Base-by-base conservation (phyloP, 345 rosid species). In the Aquilaria sinensis region DNA sequence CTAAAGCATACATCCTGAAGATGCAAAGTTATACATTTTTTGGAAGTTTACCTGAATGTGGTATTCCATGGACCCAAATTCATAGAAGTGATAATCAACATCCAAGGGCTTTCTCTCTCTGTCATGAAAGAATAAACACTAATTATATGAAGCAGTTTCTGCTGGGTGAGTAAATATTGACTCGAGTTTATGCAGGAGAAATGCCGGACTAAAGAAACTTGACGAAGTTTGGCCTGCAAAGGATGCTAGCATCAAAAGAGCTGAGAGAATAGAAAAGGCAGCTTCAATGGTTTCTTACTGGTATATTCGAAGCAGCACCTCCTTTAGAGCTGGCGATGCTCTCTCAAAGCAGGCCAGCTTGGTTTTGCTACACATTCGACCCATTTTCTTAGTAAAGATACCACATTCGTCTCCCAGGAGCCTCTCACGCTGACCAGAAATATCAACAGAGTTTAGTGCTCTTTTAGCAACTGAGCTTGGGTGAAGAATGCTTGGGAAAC, bases 31-130 rank as follows among this genome's bases (percentile, higher is more conserved):
- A 9, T 13, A 23, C 51, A 61, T 54, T 16, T 57, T 32, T 31
- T 10, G 9, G 47, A 55, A 41, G 45, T 46, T 74, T 71, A 88
- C 98, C 94, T 78, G 79, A 66, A 92, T 56, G 61, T 86, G 90
- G 80, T 92, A 92, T 67, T 82, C 88, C 47, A 86, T 85, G 10
- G 87, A 85, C 56, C 95, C 96, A 58, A 92, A 85, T 68, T 86
- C 92, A 32, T 76, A 77, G 72, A 86, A 64, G 76, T 67, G 94
- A 73, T 83, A 90, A 75, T 92, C 98, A 47, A 82, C 72, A 78
- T 83, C 92, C 34, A 67, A 34, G 10, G 86, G 86, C 61, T 83
- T 86, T 63, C 68, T 74, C 66, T 80, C 87, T 46, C 98, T 92
- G 72, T 53, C 77, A 76, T 64, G 61, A 49, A 58, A 68, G 63